These are phyloP conservation scores for Coffea humblotiana DNA, from an alignment of 305 asterid species.

Conservation along the genomic window DNA sequence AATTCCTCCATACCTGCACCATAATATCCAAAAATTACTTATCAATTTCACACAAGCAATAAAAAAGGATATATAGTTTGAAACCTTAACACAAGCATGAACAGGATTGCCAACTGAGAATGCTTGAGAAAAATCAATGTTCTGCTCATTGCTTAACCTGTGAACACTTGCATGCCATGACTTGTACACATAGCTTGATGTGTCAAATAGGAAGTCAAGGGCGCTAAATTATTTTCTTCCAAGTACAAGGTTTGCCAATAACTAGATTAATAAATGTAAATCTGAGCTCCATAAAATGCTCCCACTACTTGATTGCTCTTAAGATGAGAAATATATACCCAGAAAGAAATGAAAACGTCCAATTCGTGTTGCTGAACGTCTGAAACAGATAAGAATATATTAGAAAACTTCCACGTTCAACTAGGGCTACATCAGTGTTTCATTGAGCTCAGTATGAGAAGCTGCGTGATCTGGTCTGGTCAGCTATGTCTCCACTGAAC, in stretches of 20 bases:
- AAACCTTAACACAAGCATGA: background rate
- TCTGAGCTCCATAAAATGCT: background rate
- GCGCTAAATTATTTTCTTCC: background rate
- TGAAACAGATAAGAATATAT: background rate
- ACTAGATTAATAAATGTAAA: background rate
- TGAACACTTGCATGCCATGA: background rate
- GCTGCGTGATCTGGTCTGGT: too few species aligned
- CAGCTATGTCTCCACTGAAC: too few species aligned
- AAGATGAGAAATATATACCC: background rate
- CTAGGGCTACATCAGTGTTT: too few species aligned
- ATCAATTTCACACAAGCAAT: background rate
- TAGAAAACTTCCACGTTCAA: background rate
- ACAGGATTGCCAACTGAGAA: background rate
- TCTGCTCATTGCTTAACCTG: background rate
- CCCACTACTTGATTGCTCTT: background rate
- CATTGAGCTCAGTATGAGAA: too few species aligned
- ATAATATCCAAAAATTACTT: background rate
- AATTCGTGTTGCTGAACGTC: background rate
- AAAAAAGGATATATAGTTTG: background rate
- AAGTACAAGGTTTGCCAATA: background rate
- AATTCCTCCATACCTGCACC: conserved; percentile 90
- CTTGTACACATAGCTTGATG: too few species aligned
- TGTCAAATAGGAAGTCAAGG: background rate
- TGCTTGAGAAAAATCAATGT: background rate
- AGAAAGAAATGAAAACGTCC: background rate